Evolutionary conservation across 805 yeast genomes (phyloP), one percentile per base, ranked within the genome.

Genomic region (Candida dendrica): DNA sequence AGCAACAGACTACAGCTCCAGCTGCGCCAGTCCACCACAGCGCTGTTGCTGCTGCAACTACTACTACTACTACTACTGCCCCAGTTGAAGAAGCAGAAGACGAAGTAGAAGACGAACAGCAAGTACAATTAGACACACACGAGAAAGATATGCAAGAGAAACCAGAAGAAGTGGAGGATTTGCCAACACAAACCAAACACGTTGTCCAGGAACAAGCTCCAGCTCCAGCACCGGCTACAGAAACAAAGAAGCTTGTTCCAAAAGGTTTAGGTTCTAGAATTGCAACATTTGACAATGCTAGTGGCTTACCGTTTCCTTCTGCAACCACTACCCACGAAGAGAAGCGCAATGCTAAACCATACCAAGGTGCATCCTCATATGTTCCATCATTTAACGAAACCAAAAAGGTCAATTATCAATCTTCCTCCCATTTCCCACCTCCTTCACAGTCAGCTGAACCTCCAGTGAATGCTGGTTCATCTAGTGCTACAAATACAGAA

Each of bases 211-310:
- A 38, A 19, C 26, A 41, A 20, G 29, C 41, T 29, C 37, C 30
- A 41, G 37, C 22, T 20, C 37, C 73, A 9, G 49, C 73, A 33
- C 71, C 68, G 44, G 65, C 59, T 16, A 36, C 43, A 30, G 27
- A 31, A 13, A 13, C 36, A 20, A 34, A 17, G 11, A 11, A 8
- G 26, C n/a, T 31, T 34, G 36, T 44, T 14, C 36, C 44, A 8
- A 35, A 38, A 24, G 44, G 41, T 5, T 31, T 42, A n/a, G 18
- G 39, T 19, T 35, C 46, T 19, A 44, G 42, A 35, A 38, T 42
- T 4, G 41, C 51, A 2, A 45, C 48, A 11, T 48, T 48, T 24
- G 44, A 42, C 34, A 31, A 47, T 13, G 47, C 36, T 5, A 17
- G 40, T 5, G 22, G 42, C 6, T 22, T 45, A 19, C 52, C 53